Base-by-base conservation (phyloP, 2,329 filamentous ascomycete genomes). In the Colletotrichum sp. region DNA sequence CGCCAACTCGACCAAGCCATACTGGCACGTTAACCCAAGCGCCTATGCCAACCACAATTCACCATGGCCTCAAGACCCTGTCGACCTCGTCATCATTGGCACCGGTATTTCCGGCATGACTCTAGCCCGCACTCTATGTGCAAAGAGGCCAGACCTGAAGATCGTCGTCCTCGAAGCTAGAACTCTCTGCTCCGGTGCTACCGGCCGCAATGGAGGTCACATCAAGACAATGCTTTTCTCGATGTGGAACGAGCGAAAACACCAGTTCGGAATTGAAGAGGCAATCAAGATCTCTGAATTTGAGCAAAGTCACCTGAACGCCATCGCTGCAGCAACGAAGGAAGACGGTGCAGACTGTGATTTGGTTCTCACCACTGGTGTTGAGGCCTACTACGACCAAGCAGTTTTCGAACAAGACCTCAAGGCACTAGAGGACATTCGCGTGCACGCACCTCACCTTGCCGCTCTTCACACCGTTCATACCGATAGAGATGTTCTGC, bases 51-150 rank as follows among this genome's bases (percentile, higher is more conserved):
- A 71, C 18, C 77, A 75, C 71, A 72, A 67, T 28, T 78, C 78
- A 1, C 71, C 77, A 34, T 79, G 78, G 76, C 72, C 67, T 5
- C 13, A 52, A 6, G 71, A 75, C 2, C 15, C 67, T 5, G 70
- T 32, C 6, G 79, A 80, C 34, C 55, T 80, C 39, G 77, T 75
- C 57, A 79, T 80, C 61, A 80, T 80, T 16, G 78, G 78, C 21
- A 78, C 80, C 18, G 78, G 79, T 7, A 72, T 80, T 15, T 77
- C 77, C 2, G 75, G 77, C 21, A 78, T 75, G 15, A 72, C 57
- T 21, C 59, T 79, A 5, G 77, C 73, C 3, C 79, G 18, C 76
- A 78, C 2, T 59, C 74, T 24, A 13, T 80, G 10, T 79, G 79
- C 59, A 61, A 16, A 32, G 12, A 78, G 21, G 5, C 55, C 55